phyloP scores from a whole-genome alignment of 2,329 filamentous ascomycete genomes.

The Pseudocercospora ulei region DNA sequence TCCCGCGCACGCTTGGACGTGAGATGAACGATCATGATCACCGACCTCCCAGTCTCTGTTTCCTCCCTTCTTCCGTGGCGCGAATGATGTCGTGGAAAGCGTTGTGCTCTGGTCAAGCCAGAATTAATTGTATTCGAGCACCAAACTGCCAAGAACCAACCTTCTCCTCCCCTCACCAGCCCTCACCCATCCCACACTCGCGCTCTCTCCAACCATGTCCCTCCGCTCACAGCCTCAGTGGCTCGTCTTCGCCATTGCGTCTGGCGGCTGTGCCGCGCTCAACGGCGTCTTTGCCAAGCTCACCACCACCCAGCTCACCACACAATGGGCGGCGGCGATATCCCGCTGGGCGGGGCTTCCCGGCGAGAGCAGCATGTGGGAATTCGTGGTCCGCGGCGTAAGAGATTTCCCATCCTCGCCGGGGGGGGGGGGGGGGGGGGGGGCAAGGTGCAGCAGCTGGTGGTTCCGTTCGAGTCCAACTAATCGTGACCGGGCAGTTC shows the following conservation, averaged over 20 bases:
- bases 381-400: conserved; percentile 46
- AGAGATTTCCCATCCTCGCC: neutral
- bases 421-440: neutral
- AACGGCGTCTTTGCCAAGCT: conserved; percentile 79
- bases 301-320: conserved; percentile 55
- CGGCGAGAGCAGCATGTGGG: conserved; percentile 42
- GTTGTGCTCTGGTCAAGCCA: too few relatives aligned
- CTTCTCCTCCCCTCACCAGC: neutral
- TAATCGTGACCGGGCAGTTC: conserved; percentile 40
- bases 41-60: too few relatives aligned
- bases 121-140: too few relatives aligned
- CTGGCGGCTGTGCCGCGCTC: conserved; percentile 66
- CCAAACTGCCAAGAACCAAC: neutral
- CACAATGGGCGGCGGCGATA: conserved; percentile 44
- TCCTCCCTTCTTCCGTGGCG: too few relatives aligned
- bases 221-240: conserved; percentile 32
- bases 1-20: too few relatives aligned
- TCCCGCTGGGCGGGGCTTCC: conserved; percentile 42
- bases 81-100: too few relatives aligned
- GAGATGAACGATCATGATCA: too few relatives aligned
- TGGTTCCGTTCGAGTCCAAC: neutral
- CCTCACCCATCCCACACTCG: too few relatives aligned
- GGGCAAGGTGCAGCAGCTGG: neutral
- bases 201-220: conserved; percentile 13
- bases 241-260: conserved; percentile 60